Evolutionary conservation across 2,329 filamentous ascomycete genomes (phyloP).

Genomic region (Xylaria sp.): DNA sequence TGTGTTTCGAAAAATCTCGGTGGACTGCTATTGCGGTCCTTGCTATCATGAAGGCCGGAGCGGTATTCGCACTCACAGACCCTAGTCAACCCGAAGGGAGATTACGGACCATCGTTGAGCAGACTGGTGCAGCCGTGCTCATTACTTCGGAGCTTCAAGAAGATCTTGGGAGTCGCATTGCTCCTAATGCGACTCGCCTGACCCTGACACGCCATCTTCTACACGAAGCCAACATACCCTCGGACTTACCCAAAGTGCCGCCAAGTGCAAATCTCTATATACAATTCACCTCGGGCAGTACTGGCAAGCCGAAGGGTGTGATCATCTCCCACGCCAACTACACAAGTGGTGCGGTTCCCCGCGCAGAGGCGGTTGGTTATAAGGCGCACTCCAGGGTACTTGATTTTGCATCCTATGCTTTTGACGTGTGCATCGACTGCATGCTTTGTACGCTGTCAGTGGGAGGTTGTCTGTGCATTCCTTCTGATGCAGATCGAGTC

Average conservation of each 20-base stretch:
- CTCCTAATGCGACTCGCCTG: constrained; percentile 49
- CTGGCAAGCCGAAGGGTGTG: constrained; percentile 71
- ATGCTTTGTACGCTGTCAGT: constrained; percentile 63
- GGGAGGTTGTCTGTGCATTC: constrained; percentile 63
- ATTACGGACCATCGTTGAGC: constrained; percentile 57
- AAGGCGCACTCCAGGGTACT: constrained; percentile 55
- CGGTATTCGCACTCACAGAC: constrained; percentile 59
- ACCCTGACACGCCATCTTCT: constrained; percentile 48
- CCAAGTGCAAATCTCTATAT: constrained; percentile 60
- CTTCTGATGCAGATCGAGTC: constrained; percentile 63
- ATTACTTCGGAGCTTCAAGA: constrained; percentile 55
- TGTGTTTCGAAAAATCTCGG: constrained; percentile 62
- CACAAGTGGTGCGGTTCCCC: constrained; percentile 57
- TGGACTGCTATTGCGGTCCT: constrained; percentile 59
- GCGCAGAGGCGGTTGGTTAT: constrained; percentile 56
- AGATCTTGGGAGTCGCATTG: constrained; percentile 52
- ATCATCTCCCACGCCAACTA: constrained; percentile 61
- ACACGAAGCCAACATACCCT: constrained; percentile 35
- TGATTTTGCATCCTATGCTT: constrained; percentile 64
- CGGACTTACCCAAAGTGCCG: constrained; percentile 50
- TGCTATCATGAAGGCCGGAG: constrained; percentile 61
- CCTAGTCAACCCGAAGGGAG: constrained; percentile 59
- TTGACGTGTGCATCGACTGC: constrained; percentile 65
- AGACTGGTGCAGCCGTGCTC: constrained; percentile 53
- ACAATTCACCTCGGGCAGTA: constrained; percentile 74